Evolutionary conservation across 805 yeast genomes (phyloP).

Genomic region (Saccharomycopsis capsularis): DNA sequence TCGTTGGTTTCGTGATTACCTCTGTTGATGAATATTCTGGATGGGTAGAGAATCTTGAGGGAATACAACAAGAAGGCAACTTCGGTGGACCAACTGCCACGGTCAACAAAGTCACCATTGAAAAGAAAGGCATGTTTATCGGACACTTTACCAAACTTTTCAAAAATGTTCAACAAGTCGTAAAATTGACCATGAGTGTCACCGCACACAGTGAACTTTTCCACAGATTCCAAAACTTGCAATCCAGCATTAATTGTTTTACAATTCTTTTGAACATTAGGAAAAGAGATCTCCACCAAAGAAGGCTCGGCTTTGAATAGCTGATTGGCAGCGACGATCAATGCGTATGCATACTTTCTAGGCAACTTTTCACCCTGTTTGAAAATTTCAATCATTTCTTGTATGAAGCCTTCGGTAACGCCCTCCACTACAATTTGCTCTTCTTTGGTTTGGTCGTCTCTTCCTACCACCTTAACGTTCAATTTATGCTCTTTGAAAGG

Average conservation of each 20-base stretch:
- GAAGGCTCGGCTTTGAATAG: constrained; percentile 62
- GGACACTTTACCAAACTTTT: constrained; percentile 62
- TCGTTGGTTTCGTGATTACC: constrained; percentile 97
- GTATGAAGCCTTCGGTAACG: constrained; percentile 48
- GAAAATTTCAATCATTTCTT: constrained; percentile 62
- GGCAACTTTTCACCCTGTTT: constrained; percentile 68
- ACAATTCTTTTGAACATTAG: constrained; percentile 24
- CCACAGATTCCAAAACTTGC: constrained; percentile 28
- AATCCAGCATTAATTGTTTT: constrained; percentile 9
- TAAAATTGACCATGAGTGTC: constrained; percentile 97
- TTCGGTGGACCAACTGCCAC: constrained; percentile 98
- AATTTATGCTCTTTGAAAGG: constrained; percentile 14
- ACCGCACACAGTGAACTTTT: constrained; percentile 79
- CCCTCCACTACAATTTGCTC: constrained; percentile 31
- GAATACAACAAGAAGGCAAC: constrained; percentile 77
- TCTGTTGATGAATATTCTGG: constrained; percentile 66
- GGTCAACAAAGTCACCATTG: constrained; percentile 96
- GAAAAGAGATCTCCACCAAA: constrained; percentile 58
- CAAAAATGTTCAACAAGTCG: constrained; percentile 78
- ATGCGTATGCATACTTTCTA: constrained; percentile 76
- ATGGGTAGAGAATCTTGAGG: constrained; percentile 71
- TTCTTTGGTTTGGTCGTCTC: constrained; percentile 23
- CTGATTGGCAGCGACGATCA: constrained; percentile 63
- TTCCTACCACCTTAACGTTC: constrained; percentile 26
- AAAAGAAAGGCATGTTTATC: constrained; percentile 69